Base-by-base conservation (phyloP, 2,329 filamentous ascomycete genomes). In the Trichoderma afroharzianum region DNA sequence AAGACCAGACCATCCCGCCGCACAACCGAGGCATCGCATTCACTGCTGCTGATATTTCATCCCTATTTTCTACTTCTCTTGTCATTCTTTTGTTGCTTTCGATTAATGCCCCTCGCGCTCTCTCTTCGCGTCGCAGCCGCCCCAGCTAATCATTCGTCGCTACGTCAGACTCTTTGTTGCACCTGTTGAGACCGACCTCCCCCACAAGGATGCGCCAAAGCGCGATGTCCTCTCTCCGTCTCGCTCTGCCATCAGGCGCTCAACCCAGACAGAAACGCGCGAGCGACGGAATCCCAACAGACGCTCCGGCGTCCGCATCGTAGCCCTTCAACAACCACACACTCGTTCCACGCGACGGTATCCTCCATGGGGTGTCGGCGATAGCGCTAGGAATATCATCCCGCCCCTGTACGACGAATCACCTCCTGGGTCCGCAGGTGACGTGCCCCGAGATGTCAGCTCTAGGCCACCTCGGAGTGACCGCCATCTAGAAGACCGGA, bases 151-250 rank as follows among this genome's bases (percentile, higher is more conserved):
- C 18, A 24, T 62, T 50, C 30, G 26, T 18, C 26, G 32, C 62
- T 12, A 32, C 26, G 70, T 30, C 73, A 86, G 85, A 73, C 78
- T 86, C 36, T 86, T 85, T 73, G 76, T 85, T 68, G 82, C 84
- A 47, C 83, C 83, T 39, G 81, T 84, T 74, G 82, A 85, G 74
- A 84, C 84, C 62, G 83, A 85, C 72, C 69, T 84, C 58, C 75
- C 79, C 15, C 74, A 78, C 61, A 84, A 83, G 73, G 68, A 80
- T 39, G 73, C 79, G 30, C 74, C 76, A 47, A 84, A 80, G 71
- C 72, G 53, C 64, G 64, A 74, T 55, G 70, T 75, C 21, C 73
- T 77, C 6, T 80, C 80, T 28, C 77, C 78, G 50, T 74, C 79
- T 58, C 83, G 83, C 63, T 81, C 83, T 12, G 76, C 80, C n/a